Conservation (phyloP, 2,329 filamentous ascomycete species). For the Alternaria conjuncta region DNA sequence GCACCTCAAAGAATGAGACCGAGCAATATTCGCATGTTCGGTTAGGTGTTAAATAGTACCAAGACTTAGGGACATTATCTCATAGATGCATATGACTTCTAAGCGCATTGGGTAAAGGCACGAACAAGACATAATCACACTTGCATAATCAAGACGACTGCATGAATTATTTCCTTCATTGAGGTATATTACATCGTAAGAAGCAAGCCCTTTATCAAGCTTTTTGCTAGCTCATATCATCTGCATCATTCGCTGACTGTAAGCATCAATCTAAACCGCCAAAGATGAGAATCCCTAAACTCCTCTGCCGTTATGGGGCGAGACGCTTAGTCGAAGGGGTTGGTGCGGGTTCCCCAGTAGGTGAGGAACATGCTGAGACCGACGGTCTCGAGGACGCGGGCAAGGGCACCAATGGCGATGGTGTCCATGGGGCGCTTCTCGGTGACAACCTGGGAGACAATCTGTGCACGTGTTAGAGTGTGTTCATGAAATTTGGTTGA, state of each 20-base stretch:
- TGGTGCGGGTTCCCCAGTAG: slow-evolving; percentile 96
- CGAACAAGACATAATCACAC: not conserved
- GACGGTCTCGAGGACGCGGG: slow-evolving; percentile 90
- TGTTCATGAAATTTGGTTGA: not conserved
- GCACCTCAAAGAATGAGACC: not conserved
- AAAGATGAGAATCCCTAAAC: slow-evolving; percentile 31
- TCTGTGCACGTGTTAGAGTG: slow-evolving; percentile 58
- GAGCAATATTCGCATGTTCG: not conserved
- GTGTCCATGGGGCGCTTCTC: slow-evolving; percentile 94
- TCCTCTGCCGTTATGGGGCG: slow-evolving; percentile 18
- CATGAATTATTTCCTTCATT: slow-evolving; percentile 23
- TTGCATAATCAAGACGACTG: not conserved
- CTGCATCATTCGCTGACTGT: slow-evolving; percentile 24
- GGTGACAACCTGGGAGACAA: slow-evolving; percentile 83
- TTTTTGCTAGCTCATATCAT: slow-evolving; percentile 32
- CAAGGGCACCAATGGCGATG: slow-evolving; percentile 81
- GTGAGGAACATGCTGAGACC: slow-evolving; percentile 91
- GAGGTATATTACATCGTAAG: slow-evolving; percentile 38
- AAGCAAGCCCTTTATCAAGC: slow-evolving; percentile 24
- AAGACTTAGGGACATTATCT: not conserved
- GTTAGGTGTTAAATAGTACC: not conserved
- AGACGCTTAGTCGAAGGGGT: slow-evolving; percentile 77
- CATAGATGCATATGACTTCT: not conserved
- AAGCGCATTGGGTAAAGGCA: accelerated
- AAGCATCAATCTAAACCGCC: slow-evolving; percentile 35